Evolutionary conservation across 176 grass and related monocot species (phyloP).

Genomic region (Zoysia pacifica): DNA sequence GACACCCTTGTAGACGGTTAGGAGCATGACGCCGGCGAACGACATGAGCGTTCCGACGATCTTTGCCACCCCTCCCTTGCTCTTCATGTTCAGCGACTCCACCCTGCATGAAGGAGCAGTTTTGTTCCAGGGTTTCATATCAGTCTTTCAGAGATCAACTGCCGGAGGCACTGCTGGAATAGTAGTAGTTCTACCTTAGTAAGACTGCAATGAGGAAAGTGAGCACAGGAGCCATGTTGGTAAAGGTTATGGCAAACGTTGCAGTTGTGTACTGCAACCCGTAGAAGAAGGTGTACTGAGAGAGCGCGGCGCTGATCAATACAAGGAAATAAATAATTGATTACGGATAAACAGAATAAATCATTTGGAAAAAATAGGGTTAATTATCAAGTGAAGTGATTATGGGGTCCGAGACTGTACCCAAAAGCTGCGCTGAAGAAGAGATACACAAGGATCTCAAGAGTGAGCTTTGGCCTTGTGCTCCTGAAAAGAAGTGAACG

Average conservation of each 20-base stretch:
- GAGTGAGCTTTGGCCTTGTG: constrained; percentile 76
- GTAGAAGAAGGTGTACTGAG: constrained; percentile 80
- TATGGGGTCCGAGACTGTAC: constrained; percentile 31
- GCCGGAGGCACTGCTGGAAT: not conserved
- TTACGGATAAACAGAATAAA: constrained; percentile 13
- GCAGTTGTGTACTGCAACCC: constrained; percentile 78
- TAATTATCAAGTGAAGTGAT: not conserved
- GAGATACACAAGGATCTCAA: constrained; percentile 81
- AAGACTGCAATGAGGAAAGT: constrained; percentile 80
- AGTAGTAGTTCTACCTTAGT: constrained; percentile 37
- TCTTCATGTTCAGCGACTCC: constrained; percentile 72
- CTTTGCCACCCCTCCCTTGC: constrained; percentile 67
- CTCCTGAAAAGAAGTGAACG: constrained; percentile 44
- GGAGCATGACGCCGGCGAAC: constrained; percentile 59
- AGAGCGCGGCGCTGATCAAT: constrained; percentile 56
- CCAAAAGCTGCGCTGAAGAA: constrained; percentile 85
- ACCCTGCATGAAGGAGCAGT: constrained; percentile 37
- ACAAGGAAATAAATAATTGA: not conserved
- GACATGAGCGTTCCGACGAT: constrained; percentile 56
- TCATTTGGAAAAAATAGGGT: not conserved
- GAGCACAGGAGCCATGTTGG: constrained; percentile 75
- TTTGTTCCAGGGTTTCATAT: not conserved
- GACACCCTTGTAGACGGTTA: constrained; percentile 76
- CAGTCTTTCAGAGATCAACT: constrained; percentile 3
- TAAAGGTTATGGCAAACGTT: constrained; percentile 84